Evolutionary conservation across 2,329 filamentous ascomycete genomes (phyloP).

Genomic region (Xylariaceae sp.): DNA sequence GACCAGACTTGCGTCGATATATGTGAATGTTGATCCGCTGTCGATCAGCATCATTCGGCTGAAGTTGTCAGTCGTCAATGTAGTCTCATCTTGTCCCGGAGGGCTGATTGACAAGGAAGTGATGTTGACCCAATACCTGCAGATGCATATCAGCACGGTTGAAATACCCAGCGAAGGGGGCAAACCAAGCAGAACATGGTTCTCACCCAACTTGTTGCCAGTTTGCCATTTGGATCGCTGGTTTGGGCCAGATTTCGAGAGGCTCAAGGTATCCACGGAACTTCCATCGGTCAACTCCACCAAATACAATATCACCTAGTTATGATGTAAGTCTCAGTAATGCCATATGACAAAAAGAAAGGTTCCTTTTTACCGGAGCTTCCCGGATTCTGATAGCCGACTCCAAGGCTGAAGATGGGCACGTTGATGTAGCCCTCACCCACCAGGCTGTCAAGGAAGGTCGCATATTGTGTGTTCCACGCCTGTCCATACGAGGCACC

Average conservation of each 20-base stretch:
- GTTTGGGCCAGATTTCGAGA: slow-evolving; percentile 31
- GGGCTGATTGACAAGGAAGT: slow-evolving; percentile 31
- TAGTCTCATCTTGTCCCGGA: slow-evolving; percentile 18
- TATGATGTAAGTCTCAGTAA: not conserved
- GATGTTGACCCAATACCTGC: slow-evolving; percentile 34
- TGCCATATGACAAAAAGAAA: too few species aligned
- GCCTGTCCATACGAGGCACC: slow-evolving; percentile 32
- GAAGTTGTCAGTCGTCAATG: slow-evolving; percentile 27
- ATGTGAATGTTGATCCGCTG: slow-evolving; percentile 59
- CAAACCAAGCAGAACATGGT: not conserved
- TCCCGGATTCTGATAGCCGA: slow-evolving; percentile 29
- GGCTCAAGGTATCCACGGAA: slow-evolving; percentile 33
- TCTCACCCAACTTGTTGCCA: slow-evolving; percentile 30
- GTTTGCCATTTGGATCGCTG: slow-evolving; percentile 26
- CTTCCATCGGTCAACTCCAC: slow-evolving; percentile 42
- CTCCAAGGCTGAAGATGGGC: slow-evolving; percentile 32
- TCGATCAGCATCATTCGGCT: slow-evolving; percentile 50
- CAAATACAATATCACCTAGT: slow-evolving; percentile 37
- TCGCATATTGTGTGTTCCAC: slow-evolving; percentile 32
- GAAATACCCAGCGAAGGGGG: not conserved
- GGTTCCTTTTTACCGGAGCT: slow-evolving; percentile 23
- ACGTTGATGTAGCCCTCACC: slow-evolving; percentile 28
- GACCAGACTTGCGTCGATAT: slow-evolving; percentile 54
- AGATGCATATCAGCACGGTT: not conserved
- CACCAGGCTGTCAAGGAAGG: slow-evolving; percentile 31